Base-by-base conservation (phyloP, 2,329 filamentous ascomycete species). In the Kalaharituber pfeilii region DNA sequence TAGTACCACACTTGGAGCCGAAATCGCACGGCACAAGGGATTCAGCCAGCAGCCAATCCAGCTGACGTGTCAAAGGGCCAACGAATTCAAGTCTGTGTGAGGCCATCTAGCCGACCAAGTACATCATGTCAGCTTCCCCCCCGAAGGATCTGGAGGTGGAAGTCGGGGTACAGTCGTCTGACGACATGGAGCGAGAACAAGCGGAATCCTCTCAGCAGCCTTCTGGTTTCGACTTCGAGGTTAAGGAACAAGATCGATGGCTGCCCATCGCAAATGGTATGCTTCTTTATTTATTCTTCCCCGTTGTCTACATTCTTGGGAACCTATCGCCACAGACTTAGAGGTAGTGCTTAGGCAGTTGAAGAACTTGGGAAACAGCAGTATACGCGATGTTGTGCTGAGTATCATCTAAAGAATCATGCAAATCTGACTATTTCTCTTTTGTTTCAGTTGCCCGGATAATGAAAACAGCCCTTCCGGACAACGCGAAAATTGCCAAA, bases 191-290 rank as follows among this genome's bases (percentile, higher is more conserved):
- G 74, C 84, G 87, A 57, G 58, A 57, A 52, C 58, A 58, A 56
- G 58, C 56, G 54, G 58, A 61, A 59, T 30, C 58, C 50, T 56
- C 53, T 45, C 58, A 60, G 55, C 56, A 58, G 54, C 56, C 56
- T 53, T 56, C 59, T 54, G 86, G 69, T 54, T 60, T 61, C 72
- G 89, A 96, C 74, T 94, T 95, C 70, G 89, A 96, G 73, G 89
- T 96, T 72, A 96, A 96, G 77, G 91, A 98, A 73, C 91, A 98
- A 73, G 91, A 98, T 73, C 78, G 91, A 77, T 98, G 91, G 91
- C 79, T 98, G 70, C 91, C 91, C 69, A 98, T 98, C 79, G 91
- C 91, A 74, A 98, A 98, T 87, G 91, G 91, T 98, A 79, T 79
- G 91, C 91, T 71, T 45, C 53, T 22, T 13, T 26, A 54, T 59